A percentile compares a stretch with the other conserved stretches of the same genome.
Evolutionary conservation across 805 yeast genomes (phyloP).

Genomic region (Suhomyces pyralidae): DNA sequence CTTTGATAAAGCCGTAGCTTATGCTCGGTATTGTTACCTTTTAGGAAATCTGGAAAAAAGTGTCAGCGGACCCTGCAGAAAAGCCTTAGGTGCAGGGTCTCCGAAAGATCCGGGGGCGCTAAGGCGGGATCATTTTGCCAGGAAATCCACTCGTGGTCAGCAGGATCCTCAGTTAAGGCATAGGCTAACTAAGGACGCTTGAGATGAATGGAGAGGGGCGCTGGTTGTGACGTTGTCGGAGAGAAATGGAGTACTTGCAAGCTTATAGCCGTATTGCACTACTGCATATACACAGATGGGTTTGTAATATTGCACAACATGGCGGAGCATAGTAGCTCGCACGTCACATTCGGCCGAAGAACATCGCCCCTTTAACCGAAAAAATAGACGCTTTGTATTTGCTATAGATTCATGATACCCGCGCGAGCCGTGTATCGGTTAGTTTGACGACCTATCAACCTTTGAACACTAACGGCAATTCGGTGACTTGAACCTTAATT

Average conservation of each 20-base stretch:
- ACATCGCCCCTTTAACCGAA: neutral
- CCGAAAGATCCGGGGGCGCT: neutral
- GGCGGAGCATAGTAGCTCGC: neutral
- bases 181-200: neutral
- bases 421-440: neutral
- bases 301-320: neutral
- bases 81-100: neutral
- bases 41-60: neutral
- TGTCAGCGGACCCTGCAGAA: neutral
- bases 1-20: neutral
- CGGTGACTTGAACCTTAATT: neutral
- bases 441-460: neutral
- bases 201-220: neutral
- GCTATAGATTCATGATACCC: neutral
- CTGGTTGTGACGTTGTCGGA: neutral
- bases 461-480: neutral
- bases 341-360: neutral
- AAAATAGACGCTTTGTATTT: neutral
- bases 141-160: neutral
- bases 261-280: neutral
- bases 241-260: neutral
- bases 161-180: neutral
- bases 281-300: neutral
- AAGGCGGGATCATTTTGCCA: neutral
- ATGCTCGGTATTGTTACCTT: neutral